Percentiles rank a stretch among this genome's conserved stretches.
Conservation (phyloP, 2,329 filamentous ascomycete species). For the Phialophora tarda region DNA sequence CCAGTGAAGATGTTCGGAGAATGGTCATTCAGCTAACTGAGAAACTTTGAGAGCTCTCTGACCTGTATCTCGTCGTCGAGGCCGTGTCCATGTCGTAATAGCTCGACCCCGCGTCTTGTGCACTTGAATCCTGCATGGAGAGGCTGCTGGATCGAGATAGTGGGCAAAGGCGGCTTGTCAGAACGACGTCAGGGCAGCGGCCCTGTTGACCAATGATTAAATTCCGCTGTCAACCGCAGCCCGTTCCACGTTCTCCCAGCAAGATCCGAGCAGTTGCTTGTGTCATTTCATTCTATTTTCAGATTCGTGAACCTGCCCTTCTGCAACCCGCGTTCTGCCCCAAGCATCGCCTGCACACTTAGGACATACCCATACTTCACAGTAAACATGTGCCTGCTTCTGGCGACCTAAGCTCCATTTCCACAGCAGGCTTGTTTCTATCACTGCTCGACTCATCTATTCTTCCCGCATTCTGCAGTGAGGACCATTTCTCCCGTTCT, state of each 20-base stretch:
- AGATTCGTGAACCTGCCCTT: constrained; percentile 10
- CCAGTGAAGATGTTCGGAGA: background rate
- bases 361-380: background rate
- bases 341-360: background rate
- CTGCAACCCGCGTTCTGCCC: constrained; percentile 21
- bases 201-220: background rate
- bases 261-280: background rate
- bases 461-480: constrained; percentile 5
- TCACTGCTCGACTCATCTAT: constrained; percentile 9
- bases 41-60: constrained; percentile 6
- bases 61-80: background rate
- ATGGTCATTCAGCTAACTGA: background rate
- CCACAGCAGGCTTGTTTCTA: constrained; percentile 1
- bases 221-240: background rate
- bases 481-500: background rate
- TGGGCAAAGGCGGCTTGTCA: background rate
- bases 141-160: background rate
- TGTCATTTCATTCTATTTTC: constrained; percentile 9
- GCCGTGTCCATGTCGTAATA: constrained; percentile 19
- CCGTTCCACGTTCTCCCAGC: no score
- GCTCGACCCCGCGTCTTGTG: constrained; percentile 21
- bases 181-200: constrained; percentile 19
- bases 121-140: background rate
- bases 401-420: constrained; percentile 25
- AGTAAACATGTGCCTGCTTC: constrained; percentile 32